Evolutionary conservation across 345 rosid genomes (phyloP).

Genomic region (Firmiana major): DNA sequence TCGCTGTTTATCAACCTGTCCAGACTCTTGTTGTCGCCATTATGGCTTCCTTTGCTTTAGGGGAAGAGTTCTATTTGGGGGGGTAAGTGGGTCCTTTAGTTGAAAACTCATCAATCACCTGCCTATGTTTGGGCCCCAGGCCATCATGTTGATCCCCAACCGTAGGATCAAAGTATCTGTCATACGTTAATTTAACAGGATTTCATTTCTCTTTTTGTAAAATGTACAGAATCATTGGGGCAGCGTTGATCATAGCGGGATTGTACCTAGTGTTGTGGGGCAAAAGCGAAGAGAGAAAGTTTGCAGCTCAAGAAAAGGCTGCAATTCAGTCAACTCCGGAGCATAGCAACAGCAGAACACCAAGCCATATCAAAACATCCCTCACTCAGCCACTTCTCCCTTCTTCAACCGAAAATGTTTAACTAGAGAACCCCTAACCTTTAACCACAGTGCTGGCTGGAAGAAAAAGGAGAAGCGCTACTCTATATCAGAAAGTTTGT

Average conservation of each 20-base stretch:
- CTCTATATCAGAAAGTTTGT: constrained; percentile 26
- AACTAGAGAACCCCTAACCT: constrained; percentile 23
- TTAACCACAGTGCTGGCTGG: constrained; percentile 17
- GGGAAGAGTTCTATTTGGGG: constrained; percentile 90
- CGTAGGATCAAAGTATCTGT: constrained; percentile 5
- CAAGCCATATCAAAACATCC: constrained; percentile 55
- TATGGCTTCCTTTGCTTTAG: constrained; percentile 87
- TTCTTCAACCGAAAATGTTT: constrained; percentile 80
- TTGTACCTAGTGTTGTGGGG: constrained; percentile 91
- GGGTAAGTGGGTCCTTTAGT: constrained; percentile 45
- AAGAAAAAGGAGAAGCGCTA: constrained; percentile 6
- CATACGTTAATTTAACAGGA: background rate
- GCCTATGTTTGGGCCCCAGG: background rate
- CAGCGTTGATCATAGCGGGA: constrained; percentile 71
- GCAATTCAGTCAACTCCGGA: constrained; percentile 58
- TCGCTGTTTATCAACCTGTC: constrained; percentile 96
- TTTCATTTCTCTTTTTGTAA: background rate
- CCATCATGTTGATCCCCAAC: constrained; percentile 4
- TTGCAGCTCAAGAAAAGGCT: constrained; percentile 46
- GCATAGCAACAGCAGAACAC: constrained; percentile 47
- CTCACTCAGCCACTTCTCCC: constrained; percentile 81
- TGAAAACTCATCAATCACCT: background rate
- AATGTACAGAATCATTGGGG: constrained; percentile 75
- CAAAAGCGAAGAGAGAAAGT: constrained; percentile 76
- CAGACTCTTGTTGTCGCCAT: constrained; percentile 97